Evolutionary conservation across 2,329 filamentous ascomycete genomes (phyloP), one percentile per base, ranked within the genome.

Genomic region (Aureobasidium sp.): DNA sequence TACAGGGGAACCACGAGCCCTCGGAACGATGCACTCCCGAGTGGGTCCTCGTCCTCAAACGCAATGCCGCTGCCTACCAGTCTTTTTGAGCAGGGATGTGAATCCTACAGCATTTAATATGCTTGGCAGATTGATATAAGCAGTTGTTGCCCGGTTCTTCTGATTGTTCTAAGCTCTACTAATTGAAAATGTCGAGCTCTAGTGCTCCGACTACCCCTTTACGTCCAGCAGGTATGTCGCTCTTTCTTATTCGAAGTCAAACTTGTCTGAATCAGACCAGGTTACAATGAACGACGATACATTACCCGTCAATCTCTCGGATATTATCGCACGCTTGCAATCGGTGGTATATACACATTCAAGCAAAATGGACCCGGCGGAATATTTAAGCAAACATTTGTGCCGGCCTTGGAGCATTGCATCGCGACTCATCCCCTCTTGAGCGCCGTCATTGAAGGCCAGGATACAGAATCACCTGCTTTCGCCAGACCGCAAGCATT

Each of bases 281-380:
- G 48, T 14, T 37, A 52, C 48, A 52, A 74, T 60, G 77, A 79
- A 64, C 71, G 68, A 24, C 73, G 77, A 8, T 75, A 71, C 37
- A 77, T 78, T 48, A 70, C 68, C 24, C 70, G 77, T 27, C 75
- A 79, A 61, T 68, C 72, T 33, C 67, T 77, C 3, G 73, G 72
- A 1, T 73, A 73, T 62, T 78, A 79, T 66, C 70, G 76, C 56
- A 72, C 70, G 2, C 67, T 79, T 19, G 66, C 75, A 37, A 67
- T 77, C 2, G 73, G 70, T 17, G 75, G 70, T 15, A 63, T 71
- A 15, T 78, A 78, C 59, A 40, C 37, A 1, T 53, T 62, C 9
- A n/a, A 50, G 8, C 24, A n/a, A 7, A 19, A 19, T 19, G 1
- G 7, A n/a, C 9, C 17, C 14, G 1, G 4, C 4, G 3, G 70